Percentiles rank a stretch among this genome's conserved stretches.
Conservation (phyloP, 148 eudicot genomes). For the Persicaria maculosa region DNA sequence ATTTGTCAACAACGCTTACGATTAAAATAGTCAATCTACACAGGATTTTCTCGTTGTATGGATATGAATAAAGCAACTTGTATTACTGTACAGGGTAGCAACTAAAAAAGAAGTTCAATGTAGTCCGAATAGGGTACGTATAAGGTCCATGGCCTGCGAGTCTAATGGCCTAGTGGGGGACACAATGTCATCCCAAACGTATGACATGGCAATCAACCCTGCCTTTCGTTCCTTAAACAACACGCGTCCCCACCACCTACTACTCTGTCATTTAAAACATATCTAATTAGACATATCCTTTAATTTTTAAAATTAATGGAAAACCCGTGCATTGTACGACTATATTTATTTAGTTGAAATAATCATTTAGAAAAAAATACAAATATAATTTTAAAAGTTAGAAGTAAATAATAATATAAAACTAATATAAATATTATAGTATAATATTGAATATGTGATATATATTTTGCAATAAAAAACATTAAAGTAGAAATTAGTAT, state of each 20-base stretch:
- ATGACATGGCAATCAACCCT: not conserved
- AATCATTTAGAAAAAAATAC: too few relatives aligned
- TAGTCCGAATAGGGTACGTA: not conserved
- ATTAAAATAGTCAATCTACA: not conserved
- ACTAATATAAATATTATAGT: too few relatives aligned
- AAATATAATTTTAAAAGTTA: too few relatives aligned
- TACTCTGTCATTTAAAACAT: not conserved
- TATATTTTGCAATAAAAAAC: too few relatives aligned
- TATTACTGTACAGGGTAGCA: not conserved
- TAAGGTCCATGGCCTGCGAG: not conserved
- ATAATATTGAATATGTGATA: too few relatives aligned
- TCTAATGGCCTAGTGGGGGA: conserved; percentile 6
- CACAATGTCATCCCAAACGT: not conserved
- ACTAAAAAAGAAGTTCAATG: not conserved
- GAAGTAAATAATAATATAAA: too few relatives aligned
- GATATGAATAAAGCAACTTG: not conserved
- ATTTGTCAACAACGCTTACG: too few relatives aligned
- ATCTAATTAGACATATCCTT: too few relatives aligned
- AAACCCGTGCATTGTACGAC: too few relatives aligned
- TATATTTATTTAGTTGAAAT: too few relatives aligned
- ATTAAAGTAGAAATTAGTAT: too few relatives aligned
- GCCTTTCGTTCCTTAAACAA: not conserved
- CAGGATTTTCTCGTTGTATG: not conserved
- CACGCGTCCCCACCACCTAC: not conserved
- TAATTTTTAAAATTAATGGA: too few relatives aligned